Conservation (phyloP, 2,329 filamentous ascomycete genomes). For the Pyrenophora teres region DNA sequence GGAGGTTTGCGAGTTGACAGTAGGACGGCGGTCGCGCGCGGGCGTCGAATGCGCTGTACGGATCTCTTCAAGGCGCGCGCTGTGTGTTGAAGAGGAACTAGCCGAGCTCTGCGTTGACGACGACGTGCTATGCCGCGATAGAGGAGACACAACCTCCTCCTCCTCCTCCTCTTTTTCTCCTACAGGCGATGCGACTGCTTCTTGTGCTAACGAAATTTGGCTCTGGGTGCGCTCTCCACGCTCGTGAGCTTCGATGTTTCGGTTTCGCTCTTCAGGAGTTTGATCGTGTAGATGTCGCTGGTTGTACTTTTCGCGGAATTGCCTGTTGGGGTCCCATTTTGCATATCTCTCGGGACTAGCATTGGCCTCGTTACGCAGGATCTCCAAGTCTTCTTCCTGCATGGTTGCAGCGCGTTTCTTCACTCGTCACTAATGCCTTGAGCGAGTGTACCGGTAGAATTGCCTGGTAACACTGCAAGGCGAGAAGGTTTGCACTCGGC, state of each 20-base stretch:
- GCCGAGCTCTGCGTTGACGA: slow-evolving; percentile 28
- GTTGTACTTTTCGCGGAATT: slow-evolving; percentile 34
- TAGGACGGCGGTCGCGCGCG: slow-evolving; percentile 23
- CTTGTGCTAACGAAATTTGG: slow-evolving; percentile 3
- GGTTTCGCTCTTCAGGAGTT: slow-evolving; percentile 14
- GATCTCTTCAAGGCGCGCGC: slow-evolving; percentile 36
- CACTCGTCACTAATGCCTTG: background rate
- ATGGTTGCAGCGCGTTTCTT: slow-evolving; percentile 18
- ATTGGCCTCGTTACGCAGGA: slow-evolving; percentile 36
- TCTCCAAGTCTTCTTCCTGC: slow-evolving; percentile 39
- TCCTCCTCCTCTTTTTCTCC: slow-evolving; percentile 21
- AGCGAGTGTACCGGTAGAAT: too few species aligned
- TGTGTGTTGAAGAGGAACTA: slow-evolving; percentile 18
- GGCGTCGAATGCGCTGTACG: slow-evolving; percentile 30
- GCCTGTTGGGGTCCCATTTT: slow-evolving; percentile 37
- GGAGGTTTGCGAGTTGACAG: slow-evolving; percentile 25
- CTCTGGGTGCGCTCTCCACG: slow-evolving; percentile 13
- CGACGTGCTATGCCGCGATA: slow-evolving; percentile 32
- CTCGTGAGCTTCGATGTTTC: slow-evolving; percentile 9
- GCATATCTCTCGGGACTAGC: slow-evolving; percentile 33
- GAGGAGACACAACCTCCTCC: slow-evolving; percentile 29
- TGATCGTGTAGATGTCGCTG: slow-evolving; percentile 27
- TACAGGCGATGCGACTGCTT: slow-evolving; percentile 15
- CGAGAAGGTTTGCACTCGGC: slow-evolving; percentile 1
- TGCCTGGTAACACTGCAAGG: background rate